Conservation (phyloP, 108 stramenopile genomes). For the Nitzschia inconspicua region DNA sequence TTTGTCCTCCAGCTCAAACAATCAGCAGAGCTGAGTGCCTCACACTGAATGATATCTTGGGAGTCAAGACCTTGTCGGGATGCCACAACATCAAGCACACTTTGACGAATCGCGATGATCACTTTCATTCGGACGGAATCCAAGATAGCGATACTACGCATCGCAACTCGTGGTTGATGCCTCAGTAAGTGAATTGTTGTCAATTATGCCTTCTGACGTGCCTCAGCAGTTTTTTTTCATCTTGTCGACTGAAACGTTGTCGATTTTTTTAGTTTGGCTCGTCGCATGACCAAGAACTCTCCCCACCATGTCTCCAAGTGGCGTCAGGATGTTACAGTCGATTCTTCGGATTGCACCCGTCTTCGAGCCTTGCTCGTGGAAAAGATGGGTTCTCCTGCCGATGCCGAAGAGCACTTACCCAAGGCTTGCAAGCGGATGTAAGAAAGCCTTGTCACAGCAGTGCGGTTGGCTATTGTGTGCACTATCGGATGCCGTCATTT, state of each 20-base stretch:
- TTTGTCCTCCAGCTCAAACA: not conserved
- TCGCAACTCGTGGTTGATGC: slow-evolving; percentile 49
- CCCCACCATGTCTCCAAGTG: slow-evolving; percentile 36
- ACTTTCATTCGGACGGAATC: slow-evolving; percentile 20
- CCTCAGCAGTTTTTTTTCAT: too few relatives aligned
- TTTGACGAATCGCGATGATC: slow-evolving; percentile 19
- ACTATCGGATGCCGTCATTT: too few relatives aligned
- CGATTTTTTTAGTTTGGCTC: slow-evolving; percentile 5
- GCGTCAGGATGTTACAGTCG: slow-evolving; percentile 24
- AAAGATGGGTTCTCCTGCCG: slow-evolving; percentile 28
- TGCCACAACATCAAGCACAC: slow-evolving; percentile 34
- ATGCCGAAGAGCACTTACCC: slow-evolving; percentile 32
- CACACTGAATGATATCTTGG: slow-evolving; percentile 33
- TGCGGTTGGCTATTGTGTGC: too few relatives aligned
- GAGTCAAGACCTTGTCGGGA: slow-evolving; percentile 32
- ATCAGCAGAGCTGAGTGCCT: slow-evolving; percentile 29
- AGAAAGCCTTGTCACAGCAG: too few relatives aligned
- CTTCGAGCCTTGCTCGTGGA: slow-evolving; percentile 25
- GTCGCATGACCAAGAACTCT: slow-evolving; percentile 34
- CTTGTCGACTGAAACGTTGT: too few relatives aligned
- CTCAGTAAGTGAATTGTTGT: too few relatives aligned
- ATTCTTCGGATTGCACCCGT: slow-evolving; percentile 25
- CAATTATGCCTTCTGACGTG: too few relatives aligned
- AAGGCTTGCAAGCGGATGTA: slow-evolving; percentile 33
- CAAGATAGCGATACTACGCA: slow-evolving; percentile 21